phyloP scores from a whole-genome alignment of 306 rosid species.

The Sophora flavescens region DNA sequence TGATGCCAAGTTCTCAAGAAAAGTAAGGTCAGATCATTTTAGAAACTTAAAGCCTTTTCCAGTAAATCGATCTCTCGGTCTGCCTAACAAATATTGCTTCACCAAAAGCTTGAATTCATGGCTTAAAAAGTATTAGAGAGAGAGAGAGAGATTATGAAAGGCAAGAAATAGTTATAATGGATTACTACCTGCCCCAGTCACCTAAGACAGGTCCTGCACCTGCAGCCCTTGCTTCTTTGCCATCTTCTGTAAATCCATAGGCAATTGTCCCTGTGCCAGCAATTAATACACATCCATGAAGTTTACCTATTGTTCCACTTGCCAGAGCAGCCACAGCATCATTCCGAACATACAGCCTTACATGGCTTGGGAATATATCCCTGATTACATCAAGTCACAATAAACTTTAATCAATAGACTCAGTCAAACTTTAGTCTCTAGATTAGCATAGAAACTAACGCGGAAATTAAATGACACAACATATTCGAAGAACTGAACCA shows the following conservation, averaged over 20 bases:
- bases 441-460: conserved; percentile 23
- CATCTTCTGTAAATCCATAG: conserved; percentile 89
- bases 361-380: conserved; percentile 81
- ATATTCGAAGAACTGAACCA: conserved; percentile 11
- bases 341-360: conserved; percentile 81
- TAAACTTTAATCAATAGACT: conserved; percentile 15
- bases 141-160: neutral
- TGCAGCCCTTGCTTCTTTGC: conserved; percentile 92
- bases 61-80: conserved; percentile 10
- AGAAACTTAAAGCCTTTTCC: neutral
- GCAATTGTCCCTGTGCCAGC: conserved; percentile 97
- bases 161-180: conserved; percentile 4
- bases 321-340: conserved; percentile 98
- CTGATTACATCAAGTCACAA: conserved; percentile 56
- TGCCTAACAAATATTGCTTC: neutral
- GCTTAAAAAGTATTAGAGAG: neutral
- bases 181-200: conserved; percentile 98
- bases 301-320: conserved; percentile 91
- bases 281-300: conserved; percentile 92
- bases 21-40: conserved; percentile 28
- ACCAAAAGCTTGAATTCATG: conserved; percentile 11
- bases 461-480: conserved; percentile 18
- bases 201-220: conserved; percentile 98
- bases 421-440: neutral
- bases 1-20: conserved; percentile 14